Base-by-base conservation (phyloP, 192 early-diverging fungal genomes). In the Coemansia sp. region DNA sequence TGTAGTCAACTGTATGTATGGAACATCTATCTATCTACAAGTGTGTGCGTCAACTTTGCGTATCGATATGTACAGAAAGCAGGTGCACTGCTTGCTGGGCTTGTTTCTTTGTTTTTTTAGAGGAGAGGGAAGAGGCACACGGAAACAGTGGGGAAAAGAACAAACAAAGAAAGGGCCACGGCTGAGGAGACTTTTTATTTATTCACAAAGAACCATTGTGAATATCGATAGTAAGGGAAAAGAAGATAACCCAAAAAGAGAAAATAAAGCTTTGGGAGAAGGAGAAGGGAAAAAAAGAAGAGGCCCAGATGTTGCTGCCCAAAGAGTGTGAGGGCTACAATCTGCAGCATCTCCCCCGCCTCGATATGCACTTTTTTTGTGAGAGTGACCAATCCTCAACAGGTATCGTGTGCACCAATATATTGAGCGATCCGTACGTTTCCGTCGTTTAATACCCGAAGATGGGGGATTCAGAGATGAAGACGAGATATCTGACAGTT, bases 261-360 rank as follows among this genome's bases (percentile, higher is more conserved):
- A 54, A 25, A 9, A 54, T 14, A 10, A 25, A 10, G 51, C 51
- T 54, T 54, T 54, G 9, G 20, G 8, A 9, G 51, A 54, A 54
- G 50, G 50, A 54, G 8, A 25, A 54, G 19, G 51, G 51, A 54
- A 54, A 50, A 50, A 50, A 45, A 54, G 32, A 32, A 32, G 25
- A 22, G 51, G 51, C 13, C 51, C 22, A 54, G 51, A 54, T 54
- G 51, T 25, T 54, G 32, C 32, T 32, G 32, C 32, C 32, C 32
- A 32, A 32, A 32, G 32, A 32, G 32, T 2, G 32, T 2, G 32
- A 32, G 32, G 32, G 32, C 32, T 32, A 32, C 32, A 32, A 32
- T 32, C 32, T 32, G 32, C 32, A 32, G 32, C 32, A 32, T 32
- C 32, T 32, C 32, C 32, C 32, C 32, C 32, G 32, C 32, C 1